A percentile compares a stretch with the other conserved stretches of the same genome.
Evolutionary conservation across 352 stramenopile species (phyloP).

Genomic region (Pythium aristosporum): DNA sequence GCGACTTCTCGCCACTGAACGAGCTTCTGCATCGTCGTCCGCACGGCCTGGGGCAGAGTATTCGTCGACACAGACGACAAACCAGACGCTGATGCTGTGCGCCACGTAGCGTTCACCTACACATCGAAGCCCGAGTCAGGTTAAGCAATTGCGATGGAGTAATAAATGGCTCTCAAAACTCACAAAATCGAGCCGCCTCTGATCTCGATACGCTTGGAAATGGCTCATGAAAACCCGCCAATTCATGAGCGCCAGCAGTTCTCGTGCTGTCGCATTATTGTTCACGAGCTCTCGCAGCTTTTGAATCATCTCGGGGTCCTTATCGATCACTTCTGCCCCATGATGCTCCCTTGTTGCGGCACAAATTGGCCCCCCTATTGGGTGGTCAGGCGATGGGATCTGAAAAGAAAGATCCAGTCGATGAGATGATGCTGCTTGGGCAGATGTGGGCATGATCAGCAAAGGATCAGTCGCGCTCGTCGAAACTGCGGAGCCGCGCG

Average conservation of each 20-base stretch:
- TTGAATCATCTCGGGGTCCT: constrained; percentile 46
- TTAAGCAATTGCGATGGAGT: background rate
- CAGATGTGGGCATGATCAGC: too few species aligned
- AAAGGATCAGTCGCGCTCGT: background rate
- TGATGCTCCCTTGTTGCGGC: background rate
- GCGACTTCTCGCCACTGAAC: constrained; percentile 36
- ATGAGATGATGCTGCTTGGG: background rate
- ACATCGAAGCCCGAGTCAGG: too few species aligned
- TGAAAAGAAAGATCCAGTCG: constrained; percentile 12
- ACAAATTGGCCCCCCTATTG: background rate
- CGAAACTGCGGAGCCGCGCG: background rate
- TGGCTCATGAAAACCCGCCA: constrained; percentile 52
- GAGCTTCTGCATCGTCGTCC: constrained; percentile 43
- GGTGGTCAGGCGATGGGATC: constrained; percentile 8
- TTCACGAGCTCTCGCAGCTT: constrained; percentile 50
- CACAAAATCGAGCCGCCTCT: constrained; percentile 49
- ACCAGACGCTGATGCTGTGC: background rate
- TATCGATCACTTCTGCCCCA: constrained; percentile 20
- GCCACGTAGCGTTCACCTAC: constrained; percentile 22
- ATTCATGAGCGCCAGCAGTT: constrained; percentile 29
- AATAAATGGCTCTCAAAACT: background rate
- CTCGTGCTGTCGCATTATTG: constrained; percentile 29
- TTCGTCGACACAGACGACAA: background rate
- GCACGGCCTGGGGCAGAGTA: constrained; percentile 18
- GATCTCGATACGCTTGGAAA: constrained; percentile 25